These are phyloP conservation scores for Saraca asoca DNA, from an alignment of 331 rosid species.

Conservation along the genomic window DNA sequence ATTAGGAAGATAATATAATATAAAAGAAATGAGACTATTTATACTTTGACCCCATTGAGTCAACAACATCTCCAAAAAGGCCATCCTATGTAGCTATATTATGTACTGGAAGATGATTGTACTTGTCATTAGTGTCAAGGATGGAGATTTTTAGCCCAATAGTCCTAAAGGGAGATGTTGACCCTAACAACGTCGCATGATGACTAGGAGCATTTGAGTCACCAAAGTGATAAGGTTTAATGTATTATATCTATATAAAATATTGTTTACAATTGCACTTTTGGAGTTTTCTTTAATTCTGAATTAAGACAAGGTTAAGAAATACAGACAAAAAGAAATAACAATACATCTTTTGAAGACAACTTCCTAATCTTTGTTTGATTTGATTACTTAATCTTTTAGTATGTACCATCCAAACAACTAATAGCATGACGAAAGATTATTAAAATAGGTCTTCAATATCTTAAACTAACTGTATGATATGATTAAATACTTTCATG, in stretches of 20 bases:
- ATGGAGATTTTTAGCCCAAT: no score
- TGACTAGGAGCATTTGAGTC: background rate
- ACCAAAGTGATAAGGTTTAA: conserved; percentile 31
- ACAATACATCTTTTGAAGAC: background rate
- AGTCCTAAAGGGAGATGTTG: no score
- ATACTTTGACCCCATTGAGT: no score
- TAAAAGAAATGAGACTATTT: no score
- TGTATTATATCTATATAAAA: background rate
- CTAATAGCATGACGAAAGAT: background rate
- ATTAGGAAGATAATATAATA: no score
- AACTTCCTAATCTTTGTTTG: background rate
- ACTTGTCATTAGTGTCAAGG: no score
- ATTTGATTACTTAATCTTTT: no score
- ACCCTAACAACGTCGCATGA: background rate
- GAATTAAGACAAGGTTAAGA: background rate
- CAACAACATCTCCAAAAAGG: no score
- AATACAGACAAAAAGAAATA: no score
- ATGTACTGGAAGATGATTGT: no score
- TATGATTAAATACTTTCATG: background rate
- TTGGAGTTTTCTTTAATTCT: background rate
- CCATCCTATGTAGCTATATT: no score
- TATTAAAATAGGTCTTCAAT: background rate
- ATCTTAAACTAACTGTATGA: background rate
- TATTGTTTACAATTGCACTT: background rate
- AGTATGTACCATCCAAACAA: background rate